phyloP scores from a whole-genome alignment of 345 rosid genomes.

The Hibiscus mutabilis region DNA sequence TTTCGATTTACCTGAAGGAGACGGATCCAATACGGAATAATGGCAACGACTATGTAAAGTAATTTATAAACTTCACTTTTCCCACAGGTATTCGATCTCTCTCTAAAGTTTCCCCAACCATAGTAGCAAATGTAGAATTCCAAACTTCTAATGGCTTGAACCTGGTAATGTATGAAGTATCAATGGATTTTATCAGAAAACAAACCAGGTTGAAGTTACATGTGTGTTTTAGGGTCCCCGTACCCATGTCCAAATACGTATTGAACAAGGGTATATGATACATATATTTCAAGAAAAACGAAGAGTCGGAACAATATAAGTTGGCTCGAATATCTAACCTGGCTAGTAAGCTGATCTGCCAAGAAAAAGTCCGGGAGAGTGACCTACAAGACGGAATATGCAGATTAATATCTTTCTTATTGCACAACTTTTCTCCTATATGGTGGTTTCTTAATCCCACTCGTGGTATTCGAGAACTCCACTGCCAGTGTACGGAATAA shows the following conservation, averaged over 20 bases:
- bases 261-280: background rate
- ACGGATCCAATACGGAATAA: constrained; percentile 71
- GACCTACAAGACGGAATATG: constrained; percentile 34
- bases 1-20: constrained; percentile 48
- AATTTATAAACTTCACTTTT: constrained; percentile 33
- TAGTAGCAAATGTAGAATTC: constrained; percentile 60
- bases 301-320: background rate
- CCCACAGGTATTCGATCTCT: constrained; percentile 41
- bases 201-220: background rate
- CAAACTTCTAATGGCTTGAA: constrained; percentile 51
- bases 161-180: constrained; percentile 23
- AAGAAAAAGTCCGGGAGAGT: constrained; percentile 80
- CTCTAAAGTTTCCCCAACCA: constrained; percentile 50
- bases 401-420: background rate
- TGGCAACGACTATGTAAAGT: constrained; percentile 44
- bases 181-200: background rate
- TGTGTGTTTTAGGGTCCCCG: no score
- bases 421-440: background rate
- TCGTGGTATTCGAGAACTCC: no score
- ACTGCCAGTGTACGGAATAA: no score
- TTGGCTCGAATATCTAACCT: constrained; percentile 31
- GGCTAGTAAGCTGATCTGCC: constrained; percentile 84
- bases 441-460: no score
- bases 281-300: no score
- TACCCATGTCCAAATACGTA: no score